Conservation (phyloP, 441 rosid genomes). For the Adansonia gregorii region DNA sequence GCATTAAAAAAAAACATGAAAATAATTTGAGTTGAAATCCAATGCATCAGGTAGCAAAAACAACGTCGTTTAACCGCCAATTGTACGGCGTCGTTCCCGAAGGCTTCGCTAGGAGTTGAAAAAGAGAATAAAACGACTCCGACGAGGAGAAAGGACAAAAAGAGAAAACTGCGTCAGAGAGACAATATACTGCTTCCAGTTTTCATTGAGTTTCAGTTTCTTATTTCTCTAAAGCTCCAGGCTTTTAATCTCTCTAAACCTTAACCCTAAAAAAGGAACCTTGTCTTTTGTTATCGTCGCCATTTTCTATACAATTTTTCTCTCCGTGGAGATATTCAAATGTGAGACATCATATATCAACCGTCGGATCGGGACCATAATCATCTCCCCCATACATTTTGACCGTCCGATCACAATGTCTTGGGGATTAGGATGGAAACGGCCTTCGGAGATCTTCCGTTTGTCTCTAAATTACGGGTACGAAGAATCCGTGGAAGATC, state of each 20-base stretch:
- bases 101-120: neutral
- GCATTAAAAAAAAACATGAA: too few relatives aligned
- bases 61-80: neutral
- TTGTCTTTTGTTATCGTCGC: neutral
- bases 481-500: conserved; percentile 65
- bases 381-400: conserved; percentile 6
- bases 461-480: conserved; percentile 69
- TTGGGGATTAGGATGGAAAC: conserved; percentile 96
- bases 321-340: conserved; percentile 14
- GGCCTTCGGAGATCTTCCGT: conserved; percentile 81
- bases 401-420: conserved; percentile 50
- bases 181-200: neutral
- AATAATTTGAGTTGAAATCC: neutral
- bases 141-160: neutral
- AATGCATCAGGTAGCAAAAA: neutral
- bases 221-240: neutral
- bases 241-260: conserved; percentile 22
- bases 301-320: neutral
- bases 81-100: neutral
- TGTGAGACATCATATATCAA: conserved; percentile 12
- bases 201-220: conserved; percentile 3
- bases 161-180: neutral
- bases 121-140: neutral
- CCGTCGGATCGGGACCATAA: conserved; percentile 30
- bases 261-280: conserved; percentile 10